Evolutionary conservation across 2,329 filamentous ascomycete species (phyloP), one percentile per base, ranked within the genome.

Genomic region (Fusarium beomiforme): DNA sequence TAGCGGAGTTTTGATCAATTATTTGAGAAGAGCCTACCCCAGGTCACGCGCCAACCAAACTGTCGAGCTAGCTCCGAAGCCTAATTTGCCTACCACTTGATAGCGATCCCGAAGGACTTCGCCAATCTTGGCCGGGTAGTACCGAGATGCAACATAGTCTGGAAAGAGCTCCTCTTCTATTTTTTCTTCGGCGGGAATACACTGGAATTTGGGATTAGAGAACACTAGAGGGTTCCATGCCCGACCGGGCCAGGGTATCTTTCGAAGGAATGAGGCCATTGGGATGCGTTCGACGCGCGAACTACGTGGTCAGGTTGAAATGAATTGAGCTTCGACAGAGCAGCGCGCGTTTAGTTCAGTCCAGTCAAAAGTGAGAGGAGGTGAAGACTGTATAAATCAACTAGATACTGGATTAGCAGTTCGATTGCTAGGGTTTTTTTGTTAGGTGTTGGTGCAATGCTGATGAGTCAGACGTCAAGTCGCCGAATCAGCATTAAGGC

Each of bases 31-130:
- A n/a, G n/a, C n/a, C n/a, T 66, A 76, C 73, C 55, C 5, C 8
- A 77, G 26, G 54, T 85, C 82, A 8, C 68, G 77, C 11, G 81
- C 80, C 57, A 84, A 71, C 81, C 81, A 85, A 46, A 83, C 78
- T 2, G 81, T 84, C 7, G 82, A 84, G 67, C 79, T 82, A 8
- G 77, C 76, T 11, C 83, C 82, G 72, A 77, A 82, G 1, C 81
- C 82, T 9, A 85, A 75, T 67, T 85, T 84, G 21, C 82, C 80
- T 3, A 80, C 75, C 43, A 85, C 76, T 9, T 71, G 76, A 58
- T 84, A 84, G 41, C 80, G 75, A 23, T 71, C 66, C 16, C 24
- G 51, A 4, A 78, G 44, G 19, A 76, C 58, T 51, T 76, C 57
- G 5, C 75, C 75, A 47, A 77, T 80, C 37, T 29, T 60, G 33